Evolutionary conservation across 176 grass and related monocot species (phyloP).

Genomic region (Miscanthus lutarioriparius): DNA sequence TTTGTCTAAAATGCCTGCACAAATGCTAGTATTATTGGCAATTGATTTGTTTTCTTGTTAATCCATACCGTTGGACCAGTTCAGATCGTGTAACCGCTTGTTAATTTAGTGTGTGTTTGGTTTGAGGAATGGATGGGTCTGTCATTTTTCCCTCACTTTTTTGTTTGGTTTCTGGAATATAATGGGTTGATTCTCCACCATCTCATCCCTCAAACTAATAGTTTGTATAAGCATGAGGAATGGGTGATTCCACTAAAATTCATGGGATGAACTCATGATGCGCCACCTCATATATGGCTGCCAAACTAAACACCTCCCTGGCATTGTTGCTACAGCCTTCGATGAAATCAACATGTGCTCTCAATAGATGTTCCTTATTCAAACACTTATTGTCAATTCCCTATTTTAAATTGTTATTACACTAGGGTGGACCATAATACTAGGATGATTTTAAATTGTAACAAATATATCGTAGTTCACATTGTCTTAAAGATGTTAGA

Average conservation of each 20-base stretch:
- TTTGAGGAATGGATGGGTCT: too few relatives aligned
- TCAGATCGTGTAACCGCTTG: not conserved
- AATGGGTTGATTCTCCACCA: too few relatives aligned
- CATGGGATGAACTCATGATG: too few relatives aligned
- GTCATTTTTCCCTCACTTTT: too few relatives aligned
- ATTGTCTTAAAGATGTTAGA: not conserved
- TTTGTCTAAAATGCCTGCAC: conserved; percentile 33
- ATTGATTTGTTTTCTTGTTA: not conserved
- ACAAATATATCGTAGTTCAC: not conserved
- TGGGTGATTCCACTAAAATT: too few relatives aligned
- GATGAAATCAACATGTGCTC: not conserved
- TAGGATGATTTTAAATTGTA: not conserved
- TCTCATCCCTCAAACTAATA: too few relatives aligned
- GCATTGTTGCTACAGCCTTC: not conserved
- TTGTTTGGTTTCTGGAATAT: too few relatives aligned
- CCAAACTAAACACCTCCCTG: too few relatives aligned
- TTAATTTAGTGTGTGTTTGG: not conserved
- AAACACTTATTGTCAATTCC: not conserved
- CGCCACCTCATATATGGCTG: too few relatives aligned
- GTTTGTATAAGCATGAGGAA: too few relatives aligned
- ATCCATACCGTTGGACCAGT: not conserved
- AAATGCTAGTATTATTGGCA: conserved; percentile 3
- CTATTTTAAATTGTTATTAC: not conserved
- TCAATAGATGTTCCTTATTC: not conserved
- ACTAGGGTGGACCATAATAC: not conserved